phyloP scores from a whole-genome alignment of 2,329 filamentous ascomycete species.

The Rhynchosporium graminicola region DNA sequence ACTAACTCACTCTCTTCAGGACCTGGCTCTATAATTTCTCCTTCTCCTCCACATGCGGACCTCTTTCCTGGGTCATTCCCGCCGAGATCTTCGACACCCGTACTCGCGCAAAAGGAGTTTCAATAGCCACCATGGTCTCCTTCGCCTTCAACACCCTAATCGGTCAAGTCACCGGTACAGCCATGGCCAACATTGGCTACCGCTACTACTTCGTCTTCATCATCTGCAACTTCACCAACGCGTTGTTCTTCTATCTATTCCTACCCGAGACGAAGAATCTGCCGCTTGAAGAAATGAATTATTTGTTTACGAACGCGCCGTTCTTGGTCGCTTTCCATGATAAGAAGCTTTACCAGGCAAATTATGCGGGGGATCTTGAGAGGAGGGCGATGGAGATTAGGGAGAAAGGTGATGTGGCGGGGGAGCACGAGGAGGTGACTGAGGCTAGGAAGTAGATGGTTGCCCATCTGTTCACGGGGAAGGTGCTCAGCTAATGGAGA shows the following conservation, averaged over 20 bases:
- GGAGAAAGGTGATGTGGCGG: constrained; percentile 47
- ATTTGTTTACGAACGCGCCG: constrained; percentile 50
- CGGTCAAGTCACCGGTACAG: constrained; percentile 56
- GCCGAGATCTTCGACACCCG: constrained; percentile 61
- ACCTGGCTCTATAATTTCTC: constrained; percentile 83
- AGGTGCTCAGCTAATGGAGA: neutral
- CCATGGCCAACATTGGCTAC: constrained; percentile 55
- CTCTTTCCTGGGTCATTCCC: constrained; percentile 59
- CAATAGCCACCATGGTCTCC: constrained; percentile 57
- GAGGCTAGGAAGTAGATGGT: neutral
- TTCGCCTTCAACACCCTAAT: constrained; percentile 59
- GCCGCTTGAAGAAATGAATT: constrained; percentile 43
- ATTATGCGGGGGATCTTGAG: constrained; percentile 56
- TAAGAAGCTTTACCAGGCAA: constrained; percentile 51
- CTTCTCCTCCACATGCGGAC: constrained; percentile 54
- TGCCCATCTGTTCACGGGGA: neutral
- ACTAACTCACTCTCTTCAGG: constrained; percentile 17
- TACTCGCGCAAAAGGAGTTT: constrained; percentile 62
- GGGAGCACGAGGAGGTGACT: constrained; percentile 20
- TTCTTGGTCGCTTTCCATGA: constrained; percentile 61
- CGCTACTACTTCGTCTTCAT: constrained; percentile 44
- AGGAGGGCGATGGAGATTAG: constrained; percentile 57
- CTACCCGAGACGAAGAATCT: constrained; percentile 41
- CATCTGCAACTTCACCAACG: constrained; percentile 50
- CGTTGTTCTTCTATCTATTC: constrained; percentile 42